Evolutionary conservation across 805 yeast genomes (phyloP).

Genomic region (Aciculoconidium aculeatum): DNA sequence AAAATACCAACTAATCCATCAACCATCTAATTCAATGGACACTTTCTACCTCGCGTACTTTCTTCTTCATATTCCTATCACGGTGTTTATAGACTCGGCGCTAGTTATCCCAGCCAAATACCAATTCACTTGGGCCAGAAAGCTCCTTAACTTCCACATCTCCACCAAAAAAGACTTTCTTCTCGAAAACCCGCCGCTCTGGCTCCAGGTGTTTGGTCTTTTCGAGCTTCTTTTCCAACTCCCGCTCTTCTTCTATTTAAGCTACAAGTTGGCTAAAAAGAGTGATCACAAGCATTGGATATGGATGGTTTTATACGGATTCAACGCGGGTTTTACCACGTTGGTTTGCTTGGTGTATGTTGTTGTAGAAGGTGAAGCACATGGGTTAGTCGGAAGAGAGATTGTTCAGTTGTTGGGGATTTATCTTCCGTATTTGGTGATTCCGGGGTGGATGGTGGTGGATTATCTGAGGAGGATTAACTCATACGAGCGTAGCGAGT

Average conservation of each 20-base stretch:
- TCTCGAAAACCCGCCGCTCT: conserved; percentile 50
- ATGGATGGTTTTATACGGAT: conserved; percentile 60
- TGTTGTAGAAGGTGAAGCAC: conserved; percentile 21
- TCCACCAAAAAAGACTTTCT: conserved; percentile 66
- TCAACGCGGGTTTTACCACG: conserved; percentile 80
- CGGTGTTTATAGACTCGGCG: conserved; percentile 69
- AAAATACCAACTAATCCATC: too few species aligned
- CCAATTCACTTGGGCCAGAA: conserved; percentile 43
- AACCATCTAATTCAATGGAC: too few species aligned
- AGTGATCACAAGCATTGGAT: conserved; percentile 8
- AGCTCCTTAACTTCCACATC: conserved; percentile 55
- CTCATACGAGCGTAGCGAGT: too few species aligned
- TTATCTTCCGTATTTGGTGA: conserved; percentile 66
- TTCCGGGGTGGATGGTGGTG: conserved; percentile 53
- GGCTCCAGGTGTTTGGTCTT: conserved; percentile 70
- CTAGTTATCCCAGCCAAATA: conserved; percentile 55
- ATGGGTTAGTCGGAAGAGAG: conserved; percentile 36
- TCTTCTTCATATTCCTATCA: conserved; percentile 67
- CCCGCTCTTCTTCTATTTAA: conserved; percentile 56
- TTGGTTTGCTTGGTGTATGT: conserved; percentile 61
- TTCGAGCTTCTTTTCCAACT: conserved; percentile 72
- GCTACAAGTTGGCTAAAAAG: conserved; percentile 14
- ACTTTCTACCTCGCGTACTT: conserved; percentile 47
- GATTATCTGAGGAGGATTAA: conserved; percentile 33
- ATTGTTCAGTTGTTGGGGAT: conserved; percentile 41